Evolutionary conservation across 2,329 filamentous ascomycete species (phyloP), one percentile per base, ranked within the genome.

Genomic region (Coniella vitis): DNA sequence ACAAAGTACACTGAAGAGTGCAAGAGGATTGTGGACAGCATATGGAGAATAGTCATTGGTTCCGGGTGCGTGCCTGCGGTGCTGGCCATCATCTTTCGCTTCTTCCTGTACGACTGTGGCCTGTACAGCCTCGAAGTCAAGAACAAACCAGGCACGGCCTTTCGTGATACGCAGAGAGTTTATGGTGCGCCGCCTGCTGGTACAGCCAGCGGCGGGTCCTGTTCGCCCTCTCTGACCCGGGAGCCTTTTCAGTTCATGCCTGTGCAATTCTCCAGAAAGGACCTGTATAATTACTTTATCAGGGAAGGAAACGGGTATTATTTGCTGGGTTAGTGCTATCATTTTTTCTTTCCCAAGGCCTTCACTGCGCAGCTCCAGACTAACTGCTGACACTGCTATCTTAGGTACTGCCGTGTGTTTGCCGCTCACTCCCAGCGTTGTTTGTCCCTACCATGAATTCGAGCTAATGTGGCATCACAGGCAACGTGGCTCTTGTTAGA

Each of bases 11-110:
- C 72, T 7, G 64, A 69, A 7, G 69, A 73, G 49, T 76, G 73
- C 54, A 68, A 69, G 32, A 62, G 63, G 48, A 60, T 67, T 4
- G 66, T 84, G 2, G 81, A 85, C 54, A 76, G 72, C 1, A 78
- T 83, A 54, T 86, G 82, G 81, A 73, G 82, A 41, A 83, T 83
- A 58, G 78, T 85, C 25, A 77, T 84, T 54, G 82, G 80, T 2
- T 76, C 81, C 0, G 82, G 82, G 7, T 80, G 80, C 8, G 69
- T 84, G 0, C 82, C 82, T 0, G 81, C 80, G 4, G 65, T 81
- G 12, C 66, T 85, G 8, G 81, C 82, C 55, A 79, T 83, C 51
- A 69, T 82, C 35, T 84, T 84, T 57, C 78, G 82, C 16, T 81
- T 85, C 60, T 79, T 81, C 54, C 75, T 85, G 37, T 82, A 80